phyloP scores from a whole-genome alignment of 305 asterid genomes.

The Fraxinus angustifolia region DNA sequence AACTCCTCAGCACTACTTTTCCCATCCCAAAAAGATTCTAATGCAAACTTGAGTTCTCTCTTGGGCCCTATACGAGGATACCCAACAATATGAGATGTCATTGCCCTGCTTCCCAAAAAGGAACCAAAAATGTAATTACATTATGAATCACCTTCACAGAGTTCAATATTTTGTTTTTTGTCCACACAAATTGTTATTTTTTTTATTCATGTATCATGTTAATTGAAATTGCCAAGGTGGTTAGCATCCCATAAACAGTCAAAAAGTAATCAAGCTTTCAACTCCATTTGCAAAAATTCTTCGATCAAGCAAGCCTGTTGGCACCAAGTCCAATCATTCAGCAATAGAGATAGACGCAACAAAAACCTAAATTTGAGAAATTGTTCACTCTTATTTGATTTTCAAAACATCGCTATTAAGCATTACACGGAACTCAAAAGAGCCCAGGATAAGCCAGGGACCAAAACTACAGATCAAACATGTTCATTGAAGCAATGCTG shows the following conservation, averaged over 20 bases:
- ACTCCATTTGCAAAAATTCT: slow-evolving; percentile 5
- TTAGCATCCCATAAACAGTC: neutral
- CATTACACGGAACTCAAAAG: neutral
- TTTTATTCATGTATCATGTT: neutral
- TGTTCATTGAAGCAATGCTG: slow-evolving; percentile 20
- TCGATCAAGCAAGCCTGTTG: neutral
- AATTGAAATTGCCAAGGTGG: neutral
- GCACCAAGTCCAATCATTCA: slow-evolving; percentile 9
- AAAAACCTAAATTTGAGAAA: neutral
- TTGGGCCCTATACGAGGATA: slow-evolving; percentile 62
- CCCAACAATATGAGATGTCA: slow-evolving; percentile 54
- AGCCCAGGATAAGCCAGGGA: neutral
- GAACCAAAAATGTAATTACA: slow-evolving; percentile 12
- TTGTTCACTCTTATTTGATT: neutral
- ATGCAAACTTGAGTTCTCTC: slow-evolving; percentile 55
- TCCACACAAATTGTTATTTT: neutral
- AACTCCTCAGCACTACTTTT: slow-evolving; percentile 44
- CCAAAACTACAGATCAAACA: neutral
- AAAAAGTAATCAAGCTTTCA: neutral
- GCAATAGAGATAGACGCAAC: neutral
- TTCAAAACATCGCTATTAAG: neutral
- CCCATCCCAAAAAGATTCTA: slow-evolving; percentile 66
- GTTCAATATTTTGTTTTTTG: neutral
- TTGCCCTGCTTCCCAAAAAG: slow-evolving; percentile 32
- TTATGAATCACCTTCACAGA: neutral